These are phyloP conservation scores for Nakazawaea pomicola DNA, from an alignment of 805 yeast genomes.

Conservation along the genomic window DNA sequence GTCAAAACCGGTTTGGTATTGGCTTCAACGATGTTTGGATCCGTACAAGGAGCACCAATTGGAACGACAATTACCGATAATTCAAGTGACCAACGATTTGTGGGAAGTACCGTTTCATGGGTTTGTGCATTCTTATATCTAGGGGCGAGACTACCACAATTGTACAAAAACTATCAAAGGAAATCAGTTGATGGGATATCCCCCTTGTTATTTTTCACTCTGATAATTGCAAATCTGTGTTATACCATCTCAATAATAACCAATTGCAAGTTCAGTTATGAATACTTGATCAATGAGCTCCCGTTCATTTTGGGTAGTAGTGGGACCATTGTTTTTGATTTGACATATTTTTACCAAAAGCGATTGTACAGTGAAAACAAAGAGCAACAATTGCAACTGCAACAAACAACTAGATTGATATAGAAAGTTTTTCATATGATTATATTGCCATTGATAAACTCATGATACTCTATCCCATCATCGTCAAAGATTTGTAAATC, in stretches of 20 bases:
- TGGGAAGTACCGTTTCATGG: constrained; percentile 67
- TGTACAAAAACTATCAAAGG: constrained; percentile 66
- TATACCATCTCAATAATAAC: constrained; percentile 73
- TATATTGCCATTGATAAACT: not conserved
- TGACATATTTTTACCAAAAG: constrained; percentile 62
- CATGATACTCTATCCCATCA: not conserved
- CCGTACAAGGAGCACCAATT: constrained; percentile 8
- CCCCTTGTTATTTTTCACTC: constrained; percentile 72
- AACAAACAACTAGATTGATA: constrained; percentile 3
- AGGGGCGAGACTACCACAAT: constrained; percentile 79
- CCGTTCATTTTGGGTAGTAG: constrained; percentile 84
- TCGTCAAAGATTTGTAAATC: not conserved
- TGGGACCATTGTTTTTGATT: constrained; percentile 79
- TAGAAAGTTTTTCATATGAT: not conserved
- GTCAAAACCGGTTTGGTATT: constrained; percentile 1
- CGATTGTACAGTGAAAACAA: constrained; percentile 25
- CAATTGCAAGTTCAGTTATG: constrained; percentile 46
- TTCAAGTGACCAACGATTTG: not conserved
- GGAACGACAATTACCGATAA: not conserved
- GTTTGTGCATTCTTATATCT: constrained; percentile 70
- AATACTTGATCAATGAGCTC: constrained; percentile 60
- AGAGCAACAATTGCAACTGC: not conserved
- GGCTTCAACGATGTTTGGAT: not conserved
- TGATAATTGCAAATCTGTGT: constrained; percentile 70
- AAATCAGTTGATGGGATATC: constrained; percentile 87